Evolutionary conservation across 2,329 filamentous ascomycete species (phyloP).

Genomic region (Microascus cirrosus): DNA sequence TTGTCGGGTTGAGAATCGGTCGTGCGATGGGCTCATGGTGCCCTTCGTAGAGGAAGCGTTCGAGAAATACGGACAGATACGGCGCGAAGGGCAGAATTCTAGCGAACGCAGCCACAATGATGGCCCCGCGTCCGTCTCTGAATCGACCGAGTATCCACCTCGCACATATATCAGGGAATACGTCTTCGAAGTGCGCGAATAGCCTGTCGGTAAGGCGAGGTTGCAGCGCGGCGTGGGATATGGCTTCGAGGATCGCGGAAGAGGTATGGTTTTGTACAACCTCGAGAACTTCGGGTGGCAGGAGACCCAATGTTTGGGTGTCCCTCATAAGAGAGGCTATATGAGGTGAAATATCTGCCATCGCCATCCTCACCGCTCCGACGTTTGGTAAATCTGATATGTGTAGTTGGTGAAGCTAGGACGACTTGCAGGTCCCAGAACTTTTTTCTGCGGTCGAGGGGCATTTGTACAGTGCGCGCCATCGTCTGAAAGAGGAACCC

Average conservation of each 20-base stretch:
- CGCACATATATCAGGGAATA: constrained; percentile 75
- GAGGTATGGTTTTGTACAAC: constrained; percentile 49
- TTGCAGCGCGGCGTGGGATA: constrained; percentile 59
- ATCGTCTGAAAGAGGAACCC: not conserved
- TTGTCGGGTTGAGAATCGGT: constrained; percentile 1
- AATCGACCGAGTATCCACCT: constrained; percentile 52
- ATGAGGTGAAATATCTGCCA: constrained; percentile 7
- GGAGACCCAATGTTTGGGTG: constrained; percentile 10
- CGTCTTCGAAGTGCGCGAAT: constrained; percentile 61
- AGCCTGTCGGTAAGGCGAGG: constrained; percentile 60
- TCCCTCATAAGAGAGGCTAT: constrained; percentile 8
- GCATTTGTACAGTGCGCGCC: not conserved
- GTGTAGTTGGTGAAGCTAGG: not conserved
- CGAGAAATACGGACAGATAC: constrained; percentile 63
- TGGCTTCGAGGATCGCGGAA: constrained; percentile 57
- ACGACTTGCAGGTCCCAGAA: not conserved
- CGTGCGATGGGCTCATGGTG: constrained; percentile 6
- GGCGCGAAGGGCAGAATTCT: constrained; percentile 73
- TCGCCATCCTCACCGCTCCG: constrained; percentile 7
- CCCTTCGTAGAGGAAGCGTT: constrained; percentile 21
- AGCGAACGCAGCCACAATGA: constrained; percentile 59
- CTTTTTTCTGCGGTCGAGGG: constrained; percentile 1
- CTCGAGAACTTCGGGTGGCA: constrained; percentile 61
- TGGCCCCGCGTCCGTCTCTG: constrained; percentile 22
- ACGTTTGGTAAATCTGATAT: not conserved